Conservation (phyloP, 306 rosid genomes). For the Acacia melanoxylon region DNA sequence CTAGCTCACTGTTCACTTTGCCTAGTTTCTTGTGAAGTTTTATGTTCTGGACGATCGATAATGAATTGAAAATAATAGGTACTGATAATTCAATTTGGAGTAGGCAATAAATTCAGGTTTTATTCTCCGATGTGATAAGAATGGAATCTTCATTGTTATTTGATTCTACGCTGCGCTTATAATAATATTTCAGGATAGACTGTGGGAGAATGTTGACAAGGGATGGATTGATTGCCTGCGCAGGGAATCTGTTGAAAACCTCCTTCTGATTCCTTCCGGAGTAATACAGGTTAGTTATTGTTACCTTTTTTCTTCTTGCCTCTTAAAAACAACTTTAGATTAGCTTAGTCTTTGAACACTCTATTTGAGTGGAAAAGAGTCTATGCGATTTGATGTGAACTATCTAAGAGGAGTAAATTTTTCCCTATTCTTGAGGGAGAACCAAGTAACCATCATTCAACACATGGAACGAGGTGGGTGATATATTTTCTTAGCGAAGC, state of each 20-base stretch:
- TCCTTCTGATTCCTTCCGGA: slow-evolving; percentile 82
- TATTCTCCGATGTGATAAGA: background rate
- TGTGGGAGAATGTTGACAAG: slow-evolving; percentile 69
- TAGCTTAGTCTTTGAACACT: background rate
- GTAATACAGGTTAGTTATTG: slow-evolving; percentile 53
- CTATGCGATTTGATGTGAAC: background rate
- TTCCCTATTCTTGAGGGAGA: background rate
- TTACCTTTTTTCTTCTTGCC: background rate
- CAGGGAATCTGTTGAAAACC: slow-evolving; percentile 56
- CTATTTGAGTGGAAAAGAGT: background rate
- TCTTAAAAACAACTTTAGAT: background rate
- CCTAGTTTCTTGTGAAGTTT: background rate
- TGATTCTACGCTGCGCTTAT: background rate
- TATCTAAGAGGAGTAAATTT: background rate
- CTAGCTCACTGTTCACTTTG: background rate
- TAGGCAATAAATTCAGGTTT: background rate
- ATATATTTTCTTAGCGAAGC: background rate
- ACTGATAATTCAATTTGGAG: background rate
- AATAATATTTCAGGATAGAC: slow-evolving; percentile 55
- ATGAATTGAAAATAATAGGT: background rate
- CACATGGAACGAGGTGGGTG: background rate
- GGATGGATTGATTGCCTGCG: slow-evolving; percentile 88
- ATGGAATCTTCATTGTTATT: background rate
- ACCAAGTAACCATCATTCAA: background rate
- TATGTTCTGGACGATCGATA: background rate